Base-by-base conservation (phyloP, 78 protist genomes). In the Dictyostelium firmibasis region DNA sequence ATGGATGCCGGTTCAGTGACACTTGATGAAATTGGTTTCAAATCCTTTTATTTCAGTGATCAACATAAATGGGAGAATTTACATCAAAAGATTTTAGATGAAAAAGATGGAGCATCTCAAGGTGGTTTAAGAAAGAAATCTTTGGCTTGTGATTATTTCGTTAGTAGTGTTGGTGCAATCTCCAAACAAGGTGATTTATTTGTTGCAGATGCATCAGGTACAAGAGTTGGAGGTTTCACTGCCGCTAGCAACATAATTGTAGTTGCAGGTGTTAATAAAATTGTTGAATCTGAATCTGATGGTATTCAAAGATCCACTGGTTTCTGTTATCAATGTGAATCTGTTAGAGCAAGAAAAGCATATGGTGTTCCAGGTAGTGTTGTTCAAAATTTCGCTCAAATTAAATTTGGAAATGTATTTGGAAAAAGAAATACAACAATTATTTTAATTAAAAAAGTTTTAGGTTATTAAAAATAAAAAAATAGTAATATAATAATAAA, bases 131-230 rank as follows among this genome's bases (percentile, higher is more conserved):
- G 91, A 69, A 35, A 76, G 20, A 18, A 27, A 33, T 0, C 91
- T 11, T 18, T 85, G 16, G 35, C 91, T 27, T 13, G 79, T 47
- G 91, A 85, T 23, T 85, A 85, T n/a, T 85, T 85, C 72, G 23
- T 85, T 3, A 64, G 76, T 20, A 10, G 31, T 27, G 81, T 70
- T 4, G 43, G 81, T 27, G 81, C 91, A 1, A 47, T 85, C 0
- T 29, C 81, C 11, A 85, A 67, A 31, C 79, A 85, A 47, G 91
- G 91, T 47, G 82, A 43, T 47, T 13, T 70, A 31, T 25, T 70
- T 70, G 91, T 50, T 16, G 76, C 81, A 18, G 91, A 85, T 50
- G 91, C 91, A 8, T 43, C 72, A 8, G 91, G 91, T 72, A 72
- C 81, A 0, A 41, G 91, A 47, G 33, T 27, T 31, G 91, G 91